Base-by-base conservation (phyloP, 2,329 filamentous ascomycete genomes). In the Fusarium sp. region DNA sequence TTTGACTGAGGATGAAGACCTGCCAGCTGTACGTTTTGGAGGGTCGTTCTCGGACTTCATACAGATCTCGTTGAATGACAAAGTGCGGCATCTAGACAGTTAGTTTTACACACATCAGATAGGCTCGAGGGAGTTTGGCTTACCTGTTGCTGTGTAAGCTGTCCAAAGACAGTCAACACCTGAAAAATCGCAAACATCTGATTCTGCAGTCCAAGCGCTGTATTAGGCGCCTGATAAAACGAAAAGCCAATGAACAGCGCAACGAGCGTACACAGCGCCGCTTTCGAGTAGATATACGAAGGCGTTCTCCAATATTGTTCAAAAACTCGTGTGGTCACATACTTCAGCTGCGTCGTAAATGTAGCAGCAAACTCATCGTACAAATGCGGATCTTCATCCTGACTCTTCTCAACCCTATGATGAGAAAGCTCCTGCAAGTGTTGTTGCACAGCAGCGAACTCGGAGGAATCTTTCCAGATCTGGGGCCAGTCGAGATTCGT, bases 11-110 rank as follows among this genome's bases (percentile, higher is more conserved):
- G 79, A 93, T 89, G 9, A 90, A 93, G 3, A 89, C 88, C 63
- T 89, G 86, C 91, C 91, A 93, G 28, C 87, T 88, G 80, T 93
- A 93, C 0, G 90, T 86, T 78, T 91, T 91, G n/a, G 88, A 89
- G 0, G 90, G 91, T 1, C 90, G 86, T 79, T 93, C 91, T 47
- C 90, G 88, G 12, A 89, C 87, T 81, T 94, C 91, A 77, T 93
- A 94, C 0, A 94, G 82, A 21, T 90, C 86, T 57, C 91, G 87
- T 73, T 93, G 91, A 2, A 88, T 87, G 49, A 93, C 89, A 74
- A 94, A 94, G 67, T 91, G 88, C 4, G 92, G 92, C 90, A 93
- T 92, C 72, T 63, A 16, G 0, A 8, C 0, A 3, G 35, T 63
- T 0, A 63, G 60, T 10, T 3, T 21, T n/a, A 0, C 2, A 7